phyloP scores from a whole-genome alignment of 306 rosid genomes.

The Styphnolobium japonicum region DNA sequence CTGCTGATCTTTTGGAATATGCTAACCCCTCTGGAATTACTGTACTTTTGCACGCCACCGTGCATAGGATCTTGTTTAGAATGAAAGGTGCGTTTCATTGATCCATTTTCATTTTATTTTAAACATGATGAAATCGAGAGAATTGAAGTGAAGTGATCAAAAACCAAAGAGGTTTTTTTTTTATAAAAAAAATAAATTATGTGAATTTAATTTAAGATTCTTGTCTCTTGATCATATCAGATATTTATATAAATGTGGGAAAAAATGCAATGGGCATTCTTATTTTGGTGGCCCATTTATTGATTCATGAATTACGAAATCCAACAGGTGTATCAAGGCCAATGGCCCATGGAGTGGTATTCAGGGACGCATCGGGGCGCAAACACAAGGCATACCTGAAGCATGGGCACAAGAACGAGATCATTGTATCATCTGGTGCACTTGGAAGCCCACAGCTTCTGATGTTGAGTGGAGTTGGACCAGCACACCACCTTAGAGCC shows the following conservation, averaged over 20 bases:
- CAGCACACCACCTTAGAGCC: conserved; percentile 41
- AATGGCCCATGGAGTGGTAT: conserved; percentile 55
- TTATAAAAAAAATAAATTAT: too few species aligned
- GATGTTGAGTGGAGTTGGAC: conserved; percentile 76
- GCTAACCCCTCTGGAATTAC: conserved; percentile 59
- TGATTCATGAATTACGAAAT: neutral
- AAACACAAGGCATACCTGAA: conserved; percentile 56
- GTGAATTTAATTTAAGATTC: neutral
- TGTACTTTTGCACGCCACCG: conserved; percentile 58
- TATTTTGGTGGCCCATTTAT: neutral
- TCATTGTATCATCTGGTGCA: conserved; percentile 65
- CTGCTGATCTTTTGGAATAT: conserved; percentile 63
- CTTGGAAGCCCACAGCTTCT: conserved; percentile 83
- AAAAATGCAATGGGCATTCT: neutral
- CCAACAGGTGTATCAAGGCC: conserved; percentile 46
- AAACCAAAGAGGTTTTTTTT: too few species aligned
- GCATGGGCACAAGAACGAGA: conserved; percentile 33
- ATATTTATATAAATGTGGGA: too few species aligned
- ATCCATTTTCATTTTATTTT: neutral
- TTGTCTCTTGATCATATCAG: neutral
- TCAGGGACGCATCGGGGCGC: conserved; percentile 41
- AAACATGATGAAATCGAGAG: neutral
- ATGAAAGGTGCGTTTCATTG: conserved; percentile 28
- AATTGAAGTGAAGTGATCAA: neutral
- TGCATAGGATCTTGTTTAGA: conserved; percentile 48